A percentile compares a stretch with the other conserved stretches of the same genome.
phyloP scores from a whole-genome alignment of 2,329 filamentous ascomycete species.

The Phialophora tarda region DNA sequence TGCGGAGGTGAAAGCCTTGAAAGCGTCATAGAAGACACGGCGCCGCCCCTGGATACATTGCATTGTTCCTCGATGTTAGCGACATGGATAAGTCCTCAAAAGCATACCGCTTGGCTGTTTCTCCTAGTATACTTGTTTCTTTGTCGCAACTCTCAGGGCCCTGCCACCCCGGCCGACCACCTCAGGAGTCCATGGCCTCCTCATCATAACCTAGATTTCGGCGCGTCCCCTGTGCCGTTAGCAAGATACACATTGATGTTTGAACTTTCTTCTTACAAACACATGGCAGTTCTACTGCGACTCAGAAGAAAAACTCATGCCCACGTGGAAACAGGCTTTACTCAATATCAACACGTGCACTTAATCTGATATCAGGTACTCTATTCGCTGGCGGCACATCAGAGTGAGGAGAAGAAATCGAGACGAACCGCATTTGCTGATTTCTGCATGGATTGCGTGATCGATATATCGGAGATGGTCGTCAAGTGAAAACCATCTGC shows the following conservation, averaged over 20 bases:
- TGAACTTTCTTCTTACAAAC: background rate
- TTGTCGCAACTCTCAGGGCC: background rate
- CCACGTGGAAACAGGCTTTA: background rate
- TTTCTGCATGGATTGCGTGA: constrained; percentile 15
- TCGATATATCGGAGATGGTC: constrained; percentile 4
- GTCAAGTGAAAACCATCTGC: background rate
- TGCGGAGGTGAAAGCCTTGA: constrained; percentile 38
- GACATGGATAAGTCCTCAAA: constrained; percentile 9
- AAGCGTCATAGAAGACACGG: constrained; percentile 24
- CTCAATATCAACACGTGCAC: background rate
- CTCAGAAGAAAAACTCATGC: background rate
- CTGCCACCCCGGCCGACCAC: no score
- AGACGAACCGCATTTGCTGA: constrained; percentile 6
- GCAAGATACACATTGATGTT: background rate
- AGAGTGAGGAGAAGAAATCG: constrained; percentile 1
- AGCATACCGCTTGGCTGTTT: background rate
- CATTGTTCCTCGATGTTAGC: constrained; percentile 18
- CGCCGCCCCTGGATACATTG: constrained; percentile 13
- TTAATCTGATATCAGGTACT: constrained; percentile 3
- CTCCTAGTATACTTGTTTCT: background rate
- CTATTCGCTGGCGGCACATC: background rate
- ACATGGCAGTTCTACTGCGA: background rate
- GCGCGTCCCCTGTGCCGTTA: background rate
- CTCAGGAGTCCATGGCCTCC: background rate
- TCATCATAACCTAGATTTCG: background rate